Evolutionary conservation across 1,139 yeast genomes (phyloP).

Genomic region (Yamadazyma mexicana): DNA sequence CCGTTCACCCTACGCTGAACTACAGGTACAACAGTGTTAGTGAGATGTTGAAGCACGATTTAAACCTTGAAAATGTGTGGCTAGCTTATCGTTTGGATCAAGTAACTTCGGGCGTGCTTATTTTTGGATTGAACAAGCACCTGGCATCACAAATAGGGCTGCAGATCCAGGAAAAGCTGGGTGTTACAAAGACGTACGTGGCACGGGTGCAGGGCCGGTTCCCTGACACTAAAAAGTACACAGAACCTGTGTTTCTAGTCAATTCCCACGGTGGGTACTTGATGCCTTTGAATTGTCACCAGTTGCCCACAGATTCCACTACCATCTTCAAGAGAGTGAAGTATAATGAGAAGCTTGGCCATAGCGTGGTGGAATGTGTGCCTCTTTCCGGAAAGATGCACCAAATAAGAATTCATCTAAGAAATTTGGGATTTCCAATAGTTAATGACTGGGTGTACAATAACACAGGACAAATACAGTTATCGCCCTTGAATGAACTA

Average conservation of each 20-base stretch:
- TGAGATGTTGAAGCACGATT: conserved; percentile 52
- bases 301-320: conserved; percentile 30
- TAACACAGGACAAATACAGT: conserved; percentile 5
- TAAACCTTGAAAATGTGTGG: conserved; percentile 33
- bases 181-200: conserved; percentile 50
- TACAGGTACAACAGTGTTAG: conserved; percentile 61
- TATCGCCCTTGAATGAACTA: conserved; percentile 15
- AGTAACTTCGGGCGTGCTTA: conserved; percentile 70
- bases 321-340: conserved; percentile 31
- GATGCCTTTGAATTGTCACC: conserved; percentile 28
- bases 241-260: conserved; percentile 38
- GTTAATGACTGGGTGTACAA: conserved; percentile 65
- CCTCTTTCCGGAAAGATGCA: conserved; percentile 79
- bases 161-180: conserved; percentile 30
- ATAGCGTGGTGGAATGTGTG: conserved; percentile 60
- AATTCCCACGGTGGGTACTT: conserved; percentile 39
- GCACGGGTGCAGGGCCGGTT: conserved; percentile 66
- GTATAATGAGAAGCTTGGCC: conserved; percentile 29
- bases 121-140: conserved; percentile 52
- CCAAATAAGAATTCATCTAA: conserved; percentile 73
- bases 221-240: conserved; percentile 33
- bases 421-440: conserved; percentile 67
- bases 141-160: conserved; percentile 46
- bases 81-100: conserved; percentile 75
- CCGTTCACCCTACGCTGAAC: conserved; percentile 78